Conservation (phyloP, 225 moss, liverwort and hornwort genomes). For the Physcomitrium patens region DNA sequence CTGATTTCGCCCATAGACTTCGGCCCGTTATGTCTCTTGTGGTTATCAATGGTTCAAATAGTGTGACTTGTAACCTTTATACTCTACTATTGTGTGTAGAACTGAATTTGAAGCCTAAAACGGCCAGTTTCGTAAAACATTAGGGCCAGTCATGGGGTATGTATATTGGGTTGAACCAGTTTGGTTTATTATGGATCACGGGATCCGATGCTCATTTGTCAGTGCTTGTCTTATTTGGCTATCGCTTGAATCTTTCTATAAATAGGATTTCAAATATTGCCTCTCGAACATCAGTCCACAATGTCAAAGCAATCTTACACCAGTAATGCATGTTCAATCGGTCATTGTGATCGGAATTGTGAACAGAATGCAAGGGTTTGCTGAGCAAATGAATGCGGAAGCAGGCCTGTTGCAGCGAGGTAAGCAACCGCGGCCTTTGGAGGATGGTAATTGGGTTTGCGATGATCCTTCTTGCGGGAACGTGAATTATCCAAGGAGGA, state of each 20-base stretch:
- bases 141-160: not conserved
- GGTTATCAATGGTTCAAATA: too few species aligned
- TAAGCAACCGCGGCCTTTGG: constrained; percentile 96
- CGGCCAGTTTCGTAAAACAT: too few species aligned
- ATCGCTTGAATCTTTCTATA: too few species aligned
- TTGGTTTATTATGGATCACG: not conserved
- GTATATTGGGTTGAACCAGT: not conserved
- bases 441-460: constrained; percentile 99
- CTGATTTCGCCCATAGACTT: not conserved
- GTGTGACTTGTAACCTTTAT: too few species aligned
- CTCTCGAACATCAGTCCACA: not conserved
- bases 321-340: not conserved
- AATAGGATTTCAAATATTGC: too few species aligned
- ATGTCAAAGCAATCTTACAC: not conserved
- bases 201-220: not conserved
- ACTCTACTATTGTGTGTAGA: too few species aligned
- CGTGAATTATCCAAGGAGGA: constrained; percentile 97
- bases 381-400: constrained; percentile 95
- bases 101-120: too few species aligned
- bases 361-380: constrained; percentile 80
- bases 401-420: constrained; percentile 77
- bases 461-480: constrained; percentile 90
- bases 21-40: too few species aligned
- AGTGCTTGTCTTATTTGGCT: not conserved
- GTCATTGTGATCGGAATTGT: constrained; percentile 1